These are phyloP conservation scores for Colletotrichum liriopes DNA, from an alignment of 2,329 filamentous ascomycete genomes.

Conservation along the genomic window DNA sequence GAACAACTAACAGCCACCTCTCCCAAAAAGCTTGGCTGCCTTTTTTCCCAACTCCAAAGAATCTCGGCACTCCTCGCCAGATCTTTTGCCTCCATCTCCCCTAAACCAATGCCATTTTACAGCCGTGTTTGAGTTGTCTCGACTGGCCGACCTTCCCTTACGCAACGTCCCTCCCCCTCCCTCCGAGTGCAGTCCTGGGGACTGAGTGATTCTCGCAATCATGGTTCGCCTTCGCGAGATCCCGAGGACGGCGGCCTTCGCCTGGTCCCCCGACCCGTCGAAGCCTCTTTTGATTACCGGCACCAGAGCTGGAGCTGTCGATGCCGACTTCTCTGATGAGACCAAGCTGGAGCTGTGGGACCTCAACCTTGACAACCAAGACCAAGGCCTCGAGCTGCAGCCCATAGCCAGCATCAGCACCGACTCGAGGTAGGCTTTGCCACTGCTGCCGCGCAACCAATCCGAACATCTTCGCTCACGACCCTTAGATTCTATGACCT, in stretches of 20 bases:
- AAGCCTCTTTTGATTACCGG: conserved; percentile 92
- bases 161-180: conserved; percentile 23
- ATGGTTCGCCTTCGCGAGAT: conserved; percentile 99
- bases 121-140: conserved; percentile 23
- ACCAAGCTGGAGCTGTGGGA: conserved; percentile 98
- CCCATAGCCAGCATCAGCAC: conserved; percentile 87
- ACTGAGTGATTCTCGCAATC: conserved; percentile 53
- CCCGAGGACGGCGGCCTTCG: conserved; percentile 95
- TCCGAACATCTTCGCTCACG: conserved; percentile 24
- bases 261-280: conserved; percentile 89
- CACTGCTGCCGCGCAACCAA: conserved; percentile 10
- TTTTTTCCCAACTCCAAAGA: conserved; percentile 34
- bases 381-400: conserved; percentile 86
- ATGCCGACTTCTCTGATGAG: conserved; percentile 97
- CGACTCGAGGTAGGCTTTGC: conserved; percentile 82
- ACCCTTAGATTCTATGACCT: conserved; percentile 90
- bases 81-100: conserved; percentile 6
- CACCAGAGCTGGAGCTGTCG: conserved; percentile 93
- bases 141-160: conserved; percentile 28
- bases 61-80: conserved; percentile 28
- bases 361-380: conserved; percentile 83
- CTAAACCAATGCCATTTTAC: conserved; percentile 40
- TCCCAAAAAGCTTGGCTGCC: conserved; percentile 34
- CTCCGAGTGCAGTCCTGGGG: conserved; percentile 42
- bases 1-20: conserved; percentile 39